Base-by-base conservation (phyloP, 2,329 filamentous ascomycete genomes). In the Trichoderma sp. region DNA sequence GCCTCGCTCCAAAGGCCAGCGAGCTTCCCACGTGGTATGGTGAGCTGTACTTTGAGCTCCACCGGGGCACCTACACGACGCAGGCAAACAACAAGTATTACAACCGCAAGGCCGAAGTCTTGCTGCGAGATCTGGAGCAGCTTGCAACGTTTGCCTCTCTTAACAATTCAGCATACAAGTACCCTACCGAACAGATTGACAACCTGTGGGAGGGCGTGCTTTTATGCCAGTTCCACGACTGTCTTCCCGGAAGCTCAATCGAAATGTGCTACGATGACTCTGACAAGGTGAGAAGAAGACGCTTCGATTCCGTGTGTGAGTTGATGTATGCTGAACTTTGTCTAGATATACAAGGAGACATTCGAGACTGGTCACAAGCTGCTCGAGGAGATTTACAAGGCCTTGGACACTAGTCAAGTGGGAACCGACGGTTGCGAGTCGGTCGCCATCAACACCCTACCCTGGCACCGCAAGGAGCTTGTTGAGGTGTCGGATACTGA, bases 241-340 rank as follows among this genome's bases (percentile, higher is more conserved):
- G 95, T 75, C 83, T 99, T 59, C 95, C 95, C 0, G 95, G 95
- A 64, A 97, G 92, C 74, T 91, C 88, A 41, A 98, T 99, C 71
- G 93, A 96, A 76, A 97, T 98, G 93, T 97, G 93, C 77, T 98
- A 98, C 72, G 92, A 96, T 75, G 95, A 99, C 74, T 96, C 93
- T 3, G 90, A 97, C 74, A 85, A 93, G 79, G 85, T 87, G 76
- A 75, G 78, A 43, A 17, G 12, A 14, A 14, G 1, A 12, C 7
- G 5, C 51, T 43, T 24, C 9, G 9, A 7, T n/a, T 7, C 9
- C 15, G 3, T 17, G 12, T 17, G n/a, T 44, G 30, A 39, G 21
- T 28, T 19, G 6, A 14, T 17, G 28, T 19, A 47, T 55, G 17
- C 58, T 63, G 12, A 66, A 43, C 1, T 21, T 6, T 26, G 10